A percentile compares a stretch with the other conserved stretches of the same genome.
Conservation (phyloP, 306 rosid species). For the Gynostemma pentaphyllum region DNA sequence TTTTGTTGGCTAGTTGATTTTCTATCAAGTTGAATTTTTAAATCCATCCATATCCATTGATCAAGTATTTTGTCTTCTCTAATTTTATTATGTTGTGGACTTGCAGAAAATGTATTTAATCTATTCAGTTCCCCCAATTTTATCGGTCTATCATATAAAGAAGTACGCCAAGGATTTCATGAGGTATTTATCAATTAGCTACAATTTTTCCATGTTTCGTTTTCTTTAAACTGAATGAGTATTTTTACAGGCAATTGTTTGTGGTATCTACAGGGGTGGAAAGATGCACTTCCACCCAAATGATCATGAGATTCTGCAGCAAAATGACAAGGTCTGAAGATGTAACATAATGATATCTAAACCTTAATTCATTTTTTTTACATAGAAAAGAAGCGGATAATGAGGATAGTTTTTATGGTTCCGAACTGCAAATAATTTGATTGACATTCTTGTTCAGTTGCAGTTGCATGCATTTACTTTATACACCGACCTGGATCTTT, state of each 20-base stretch:
- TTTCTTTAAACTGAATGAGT: slow-evolving; percentile 14
- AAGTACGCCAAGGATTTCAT: slow-evolving; percentile 46
- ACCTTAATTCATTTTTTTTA: slow-evolving; percentile 7
- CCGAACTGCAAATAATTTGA: background rate
- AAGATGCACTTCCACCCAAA: slow-evolving; percentile 76
- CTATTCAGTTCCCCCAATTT: slow-evolving; percentile 57
- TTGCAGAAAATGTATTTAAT: slow-evolving; percentile 87
- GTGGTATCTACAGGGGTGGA: slow-evolving; percentile 81
- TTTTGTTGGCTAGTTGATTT: too few relatives aligned
- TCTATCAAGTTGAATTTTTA: too few relatives aligned
- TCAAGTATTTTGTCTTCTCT: background rate
- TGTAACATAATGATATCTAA: background rate
- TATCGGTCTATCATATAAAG: slow-evolving; percentile 55
- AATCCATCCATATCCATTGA: too few relatives aligned
- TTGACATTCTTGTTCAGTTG: background rate
- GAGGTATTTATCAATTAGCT: slow-evolving; percentile 36
- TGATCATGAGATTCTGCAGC: slow-evolving; percentile 62
- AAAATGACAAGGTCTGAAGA: slow-evolving; percentile 73
- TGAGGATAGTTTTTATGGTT: background rate
- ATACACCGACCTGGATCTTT: too few relatives aligned
- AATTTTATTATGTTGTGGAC: slow-evolving; percentile 8
- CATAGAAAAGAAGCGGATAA: background rate
- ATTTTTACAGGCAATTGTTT: slow-evolving; percentile 66
- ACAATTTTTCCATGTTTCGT: background rate
- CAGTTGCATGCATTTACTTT: background rate